Evolutionary conservation across 2,329 filamentous ascomycete species (phyloP).

Genomic region (Aspergillus jensenii): DNA sequence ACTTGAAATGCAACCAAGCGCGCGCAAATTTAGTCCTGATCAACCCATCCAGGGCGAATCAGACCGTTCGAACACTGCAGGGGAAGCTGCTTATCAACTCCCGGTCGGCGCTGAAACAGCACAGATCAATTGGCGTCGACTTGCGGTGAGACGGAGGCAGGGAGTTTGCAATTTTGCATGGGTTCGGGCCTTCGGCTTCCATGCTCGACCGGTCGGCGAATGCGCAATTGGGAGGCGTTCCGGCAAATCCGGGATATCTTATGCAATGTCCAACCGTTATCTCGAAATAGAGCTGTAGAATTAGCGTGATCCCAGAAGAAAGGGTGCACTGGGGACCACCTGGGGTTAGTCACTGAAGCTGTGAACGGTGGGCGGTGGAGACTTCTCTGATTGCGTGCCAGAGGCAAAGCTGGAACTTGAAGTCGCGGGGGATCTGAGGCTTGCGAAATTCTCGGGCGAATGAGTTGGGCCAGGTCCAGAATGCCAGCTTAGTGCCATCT

Average conservation of each 20-base stretch:
- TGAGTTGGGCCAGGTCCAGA: not conserved
- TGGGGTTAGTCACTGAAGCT: not conserved
- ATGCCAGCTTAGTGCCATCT: slow-evolving; percentile 7
- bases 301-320: not conserved
- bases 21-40: slow-evolving; percentile 10
- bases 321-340: not conserved
- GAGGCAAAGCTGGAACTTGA: not conserved
- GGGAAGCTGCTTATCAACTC: not conserved
- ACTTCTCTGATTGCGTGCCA: not conserved
- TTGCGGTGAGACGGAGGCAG: slow-evolving; percentile 3
- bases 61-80: not conserved
- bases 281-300: not conserved
- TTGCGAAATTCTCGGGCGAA: not conserved
- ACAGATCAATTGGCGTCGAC: not conserved
- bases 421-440: slow-evolving; percentile 1
- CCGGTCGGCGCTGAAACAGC: not conserved
- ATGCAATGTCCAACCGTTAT: not conserved
- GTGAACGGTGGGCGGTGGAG: not conserved
- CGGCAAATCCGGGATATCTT: not conserved
- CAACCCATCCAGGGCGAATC: slow-evolving; percentile 8
- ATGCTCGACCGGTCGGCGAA: not conserved
- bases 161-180: not conserved
- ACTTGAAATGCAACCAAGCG: not conserved
- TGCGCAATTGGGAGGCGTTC: not conserved
- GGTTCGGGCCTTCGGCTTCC: not conserved